phyloP scores from a whole-genome alignment of 2,329 filamentous ascomycete species.

The Aspergillus ibericus region DNA sequence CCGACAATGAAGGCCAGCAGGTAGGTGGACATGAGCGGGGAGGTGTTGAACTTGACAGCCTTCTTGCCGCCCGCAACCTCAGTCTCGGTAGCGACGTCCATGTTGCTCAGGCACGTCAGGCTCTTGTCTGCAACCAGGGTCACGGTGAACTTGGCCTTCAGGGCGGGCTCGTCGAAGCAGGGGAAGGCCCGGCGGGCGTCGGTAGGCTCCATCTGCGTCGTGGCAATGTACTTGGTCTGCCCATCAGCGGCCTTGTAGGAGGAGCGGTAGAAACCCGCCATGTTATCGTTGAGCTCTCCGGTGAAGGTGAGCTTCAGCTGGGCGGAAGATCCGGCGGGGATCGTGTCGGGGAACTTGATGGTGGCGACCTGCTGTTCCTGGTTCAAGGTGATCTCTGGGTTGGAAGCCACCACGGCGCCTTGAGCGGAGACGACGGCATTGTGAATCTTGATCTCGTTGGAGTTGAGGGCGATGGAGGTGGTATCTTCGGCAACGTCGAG shows the following conservation, averaged over 20 bases:
- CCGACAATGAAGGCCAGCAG: constrained; percentile 91
- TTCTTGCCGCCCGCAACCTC: constrained; percentile 73
- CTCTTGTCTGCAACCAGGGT: constrained; percentile 88
- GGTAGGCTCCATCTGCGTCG: constrained; percentile 94
- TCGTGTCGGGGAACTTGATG: constrained; percentile 71
- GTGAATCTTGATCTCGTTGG: constrained; percentile 80
- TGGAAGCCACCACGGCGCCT: constrained; percentile 59
- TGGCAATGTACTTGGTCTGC: constrained; percentile 77
- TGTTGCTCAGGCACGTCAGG: constrained; percentile 91
- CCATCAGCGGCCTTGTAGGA: constrained; percentile 85
- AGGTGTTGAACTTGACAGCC: constrained; percentile 87
- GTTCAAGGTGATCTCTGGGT: constrained; percentile 70
- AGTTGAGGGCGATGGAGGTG: constrained; percentile 82
- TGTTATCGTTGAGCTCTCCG: constrained; percentile 83
- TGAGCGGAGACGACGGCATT: constrained; percentile 64
- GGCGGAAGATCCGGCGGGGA: constrained; percentile 74
- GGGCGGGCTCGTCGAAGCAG: constrained; percentile 91
- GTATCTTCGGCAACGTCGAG: constrained; percentile 84
- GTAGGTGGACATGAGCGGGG: constrained; percentile 94
- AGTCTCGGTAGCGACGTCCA: constrained; percentile 83
- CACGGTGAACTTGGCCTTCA: constrained; percentile 91
- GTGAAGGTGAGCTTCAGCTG: constrained; percentile 76
- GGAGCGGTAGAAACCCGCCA: constrained; percentile 96
- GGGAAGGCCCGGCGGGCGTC: constrained; percentile 91
- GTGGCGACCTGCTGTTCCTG: constrained; percentile 78